Percentiles rank a stretch among this genome's conserved stretches.
These are phyloP conservation scores for Melocanna baccifera DNA, from an alignment of 176 grass and related monocot genomes.

Conservation along the genomic window DNA sequence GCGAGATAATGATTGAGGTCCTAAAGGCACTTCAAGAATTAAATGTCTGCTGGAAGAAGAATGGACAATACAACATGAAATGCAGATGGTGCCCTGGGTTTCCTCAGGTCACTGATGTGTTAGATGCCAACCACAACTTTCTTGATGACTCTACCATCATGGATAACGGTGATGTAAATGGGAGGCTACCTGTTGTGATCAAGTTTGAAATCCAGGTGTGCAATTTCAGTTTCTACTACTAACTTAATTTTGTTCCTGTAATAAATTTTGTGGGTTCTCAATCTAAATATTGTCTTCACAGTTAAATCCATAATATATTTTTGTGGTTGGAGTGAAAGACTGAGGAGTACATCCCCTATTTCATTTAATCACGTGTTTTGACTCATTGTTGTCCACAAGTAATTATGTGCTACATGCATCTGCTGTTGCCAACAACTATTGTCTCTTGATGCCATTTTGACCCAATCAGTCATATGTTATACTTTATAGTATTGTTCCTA, in stretches of 20 bases:
- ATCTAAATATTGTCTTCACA: constrained; percentile 5
- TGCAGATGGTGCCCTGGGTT: constrained; percentile 60
- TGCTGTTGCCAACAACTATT: not conserved
- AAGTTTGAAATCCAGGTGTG: constrained; percentile 98
- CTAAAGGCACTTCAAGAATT: constrained; percentile 89
- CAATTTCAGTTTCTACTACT: not conserved
- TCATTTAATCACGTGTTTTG: not conserved
- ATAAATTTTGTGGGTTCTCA: not conserved
- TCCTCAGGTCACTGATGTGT: constrained; percentile 48
- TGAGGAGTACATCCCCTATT: not conserved
- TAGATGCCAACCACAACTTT: constrained; percentile 55
- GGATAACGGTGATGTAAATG: constrained; percentile 54
- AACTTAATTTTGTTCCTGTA: constrained; percentile 7
- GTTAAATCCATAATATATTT: not conserved
- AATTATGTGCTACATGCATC: not conserved
- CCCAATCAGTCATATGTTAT: not conserved
- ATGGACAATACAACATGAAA: constrained; percentile 98
- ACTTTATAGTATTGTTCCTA: not conserved
- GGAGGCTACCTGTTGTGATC: constrained; percentile 48
- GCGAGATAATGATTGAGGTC: constrained; percentile 91
- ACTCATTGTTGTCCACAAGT: not conserved
- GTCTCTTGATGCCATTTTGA: constrained; percentile 1
- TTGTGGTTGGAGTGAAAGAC: constrained; percentile 2
- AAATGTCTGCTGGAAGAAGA: constrained; percentile 93
- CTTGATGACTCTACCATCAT: constrained; percentile 54